Percentiles rank a stretch among this genome's conserved stretches.
phyloP scores from a whole-genome alignment of 2,329 filamentous ascomycete genomes.

The Periconia sp. region DNA sequence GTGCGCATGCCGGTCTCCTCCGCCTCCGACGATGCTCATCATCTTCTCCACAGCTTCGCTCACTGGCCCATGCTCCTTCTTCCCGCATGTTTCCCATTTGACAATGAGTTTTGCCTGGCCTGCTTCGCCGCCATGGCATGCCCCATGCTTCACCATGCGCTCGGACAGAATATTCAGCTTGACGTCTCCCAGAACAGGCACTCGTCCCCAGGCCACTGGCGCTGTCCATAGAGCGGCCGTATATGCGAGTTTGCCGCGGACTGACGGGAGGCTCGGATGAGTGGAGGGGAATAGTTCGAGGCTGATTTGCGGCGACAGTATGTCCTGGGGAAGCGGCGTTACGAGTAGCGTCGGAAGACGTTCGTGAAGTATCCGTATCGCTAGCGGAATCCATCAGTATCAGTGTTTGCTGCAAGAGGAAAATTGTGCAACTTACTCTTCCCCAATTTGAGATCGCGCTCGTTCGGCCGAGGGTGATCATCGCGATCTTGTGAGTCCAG shows the following conservation, averaged over 20 bases:
- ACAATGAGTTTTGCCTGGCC: constrained; percentile 82
- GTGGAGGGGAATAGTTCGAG: constrained; percentile 71
- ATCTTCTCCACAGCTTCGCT: constrained; percentile 58
- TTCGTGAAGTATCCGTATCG: constrained; percentile 63
- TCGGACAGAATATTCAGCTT: constrained; percentile 85
- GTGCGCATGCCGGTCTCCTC: constrained; percentile 26
- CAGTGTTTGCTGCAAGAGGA: background rate
- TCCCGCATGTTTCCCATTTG: constrained; percentile 76
- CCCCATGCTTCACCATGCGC: constrained; percentile 70
- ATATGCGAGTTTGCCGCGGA: constrained; percentile 87
- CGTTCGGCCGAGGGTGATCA: constrained; percentile 56
- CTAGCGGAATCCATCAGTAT: constrained; percentile 35
- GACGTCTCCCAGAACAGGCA: constrained; percentile 89
- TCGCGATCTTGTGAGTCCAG: constrained; percentile 25
- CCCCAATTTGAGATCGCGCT: constrained; percentile 63
- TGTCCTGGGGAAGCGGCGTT: constrained; percentile 62
- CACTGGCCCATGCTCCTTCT: constrained; percentile 48
- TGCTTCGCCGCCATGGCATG: constrained; percentile 38
- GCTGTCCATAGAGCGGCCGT: constrained; percentile 94
- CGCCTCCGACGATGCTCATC: constrained; percentile 57
- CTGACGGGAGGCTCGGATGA: constrained; percentile 86
- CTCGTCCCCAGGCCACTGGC: constrained; percentile 90
- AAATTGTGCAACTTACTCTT: constrained; percentile 52
- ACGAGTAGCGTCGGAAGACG: constrained; percentile 63
- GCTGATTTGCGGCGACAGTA: constrained; percentile 63